Evolutionary conservation across 192 early-diverging fungal species (phyloP).

Genomic region (Umbelopsis sp.): DNA sequence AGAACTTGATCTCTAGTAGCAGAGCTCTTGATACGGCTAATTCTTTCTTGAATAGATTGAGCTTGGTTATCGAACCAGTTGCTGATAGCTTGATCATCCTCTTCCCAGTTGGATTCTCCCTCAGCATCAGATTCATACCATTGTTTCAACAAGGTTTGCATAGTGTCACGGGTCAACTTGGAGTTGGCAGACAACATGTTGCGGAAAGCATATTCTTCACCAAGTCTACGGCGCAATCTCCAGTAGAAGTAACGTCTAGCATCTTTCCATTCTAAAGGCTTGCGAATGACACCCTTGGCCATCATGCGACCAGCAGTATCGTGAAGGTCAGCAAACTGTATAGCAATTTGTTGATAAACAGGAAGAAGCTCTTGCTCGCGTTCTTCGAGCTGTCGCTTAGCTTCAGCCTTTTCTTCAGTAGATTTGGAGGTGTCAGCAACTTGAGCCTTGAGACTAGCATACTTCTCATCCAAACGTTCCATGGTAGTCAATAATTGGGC

Average conservation of each 20-base stretch:
- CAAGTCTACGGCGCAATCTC: conserved; percentile 81
- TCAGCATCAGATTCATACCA: conserved; percentile 71
- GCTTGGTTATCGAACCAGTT: conserved; percentile 62
- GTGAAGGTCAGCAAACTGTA: conserved; percentile 98
- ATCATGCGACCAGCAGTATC: conserved; percentile 95
- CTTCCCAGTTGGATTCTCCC: conserved; percentile 47
- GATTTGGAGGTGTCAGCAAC: conserved; percentile 55
- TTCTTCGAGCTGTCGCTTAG: conserved; percentile 74
- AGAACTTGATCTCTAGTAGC: conserved; percentile 32
- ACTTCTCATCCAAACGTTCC: conserved; percentile 86
- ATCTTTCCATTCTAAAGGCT: conserved; percentile 77
- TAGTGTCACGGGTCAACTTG: conserved; percentile 51
- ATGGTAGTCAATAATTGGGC: conserved; percentile 90
- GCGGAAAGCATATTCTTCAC: conserved; percentile 76
- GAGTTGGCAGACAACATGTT: conserved; percentile 52
- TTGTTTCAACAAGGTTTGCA: conserved; percentile 46
- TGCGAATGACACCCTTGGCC: conserved; percentile 87
- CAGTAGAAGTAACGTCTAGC: conserved; percentile 91
- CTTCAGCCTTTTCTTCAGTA: conserved; percentile 60
- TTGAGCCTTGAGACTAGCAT: conserved; percentile 69
- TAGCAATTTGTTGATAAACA: conserved; percentile 88
- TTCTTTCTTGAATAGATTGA: conserved; percentile 38
- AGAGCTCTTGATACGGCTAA: conserved; percentile 33
- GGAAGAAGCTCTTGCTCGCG: conserved; percentile 88
- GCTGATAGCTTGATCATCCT: conserved; percentile 58